phyloP scores from a whole-genome alignment of 1,284 basidiomycete genomes.

The Meira miltonrushii region DNA sequence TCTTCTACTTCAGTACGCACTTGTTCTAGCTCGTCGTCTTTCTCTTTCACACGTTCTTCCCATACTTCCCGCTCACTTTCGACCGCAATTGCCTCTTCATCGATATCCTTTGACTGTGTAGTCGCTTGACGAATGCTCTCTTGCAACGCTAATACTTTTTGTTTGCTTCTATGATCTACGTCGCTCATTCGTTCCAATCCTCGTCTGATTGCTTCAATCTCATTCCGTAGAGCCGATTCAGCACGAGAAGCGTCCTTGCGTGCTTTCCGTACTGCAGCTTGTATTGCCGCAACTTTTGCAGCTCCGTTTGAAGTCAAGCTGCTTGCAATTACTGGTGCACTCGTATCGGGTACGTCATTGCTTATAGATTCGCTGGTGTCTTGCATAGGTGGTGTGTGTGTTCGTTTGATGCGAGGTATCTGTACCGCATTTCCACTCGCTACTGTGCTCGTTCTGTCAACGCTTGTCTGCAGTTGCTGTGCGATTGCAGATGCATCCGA shows the following conservation, averaged over 20 bases:
- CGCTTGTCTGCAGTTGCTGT: background rate
- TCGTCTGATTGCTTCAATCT: constrained; percentile 41
- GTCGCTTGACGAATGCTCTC: constrained; percentile 43
- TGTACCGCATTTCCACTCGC: constrained; percentile 2
- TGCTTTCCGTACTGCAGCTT: constrained; percentile 29
- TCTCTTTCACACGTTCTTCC: constrained; percentile 23
- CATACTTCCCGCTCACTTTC: constrained; percentile 28
- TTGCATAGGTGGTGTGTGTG: constrained; percentile 11
- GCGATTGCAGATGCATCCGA: background rate
- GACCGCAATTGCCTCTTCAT: constrained; percentile 28
- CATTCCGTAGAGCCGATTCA: constrained; percentile 29
- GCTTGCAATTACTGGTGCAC: background rate
- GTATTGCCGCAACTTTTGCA: constrained; percentile 11
- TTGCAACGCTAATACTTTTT: constrained; percentile 40
- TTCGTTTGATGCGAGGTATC: background rate
- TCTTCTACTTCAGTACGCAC: background rate
- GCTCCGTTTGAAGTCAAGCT: background rate
- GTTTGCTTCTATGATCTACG: constrained; percentile 35
- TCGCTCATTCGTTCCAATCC: constrained; percentile 33
- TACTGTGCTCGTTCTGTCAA: background rate
- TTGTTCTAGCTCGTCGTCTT: background rate
- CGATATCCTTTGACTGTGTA: constrained; percentile 28
- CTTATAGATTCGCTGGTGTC: background rate
- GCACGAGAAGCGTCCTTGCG: constrained; percentile 36
- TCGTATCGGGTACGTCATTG: background rate